phyloP scores from a whole-genome alignment of 495 filamentous ascomycete species.

The Podospora pseudoanserina region DNA sequence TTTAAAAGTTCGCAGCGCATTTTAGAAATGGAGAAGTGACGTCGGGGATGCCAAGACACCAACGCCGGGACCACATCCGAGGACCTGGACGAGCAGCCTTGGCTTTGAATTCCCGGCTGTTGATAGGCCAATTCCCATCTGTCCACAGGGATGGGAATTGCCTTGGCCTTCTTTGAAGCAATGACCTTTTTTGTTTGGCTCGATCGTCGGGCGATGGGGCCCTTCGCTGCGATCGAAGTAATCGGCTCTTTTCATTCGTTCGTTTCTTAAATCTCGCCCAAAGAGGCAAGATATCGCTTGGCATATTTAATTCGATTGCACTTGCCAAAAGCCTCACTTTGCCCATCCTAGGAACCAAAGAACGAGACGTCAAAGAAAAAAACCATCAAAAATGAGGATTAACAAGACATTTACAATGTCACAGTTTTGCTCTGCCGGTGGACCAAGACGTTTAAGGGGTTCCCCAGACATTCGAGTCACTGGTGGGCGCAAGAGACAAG shows the following conservation, averaged over 20 bases:
- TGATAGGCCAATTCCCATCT: neutral
- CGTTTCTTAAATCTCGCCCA: neutral
- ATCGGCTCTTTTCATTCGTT: neutral
- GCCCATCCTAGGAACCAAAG: neutral
- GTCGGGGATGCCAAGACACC: neutral
- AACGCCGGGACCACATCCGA: neutral
- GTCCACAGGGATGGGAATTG: neutral
- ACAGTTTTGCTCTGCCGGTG: no score
- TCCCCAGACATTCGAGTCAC: no score
- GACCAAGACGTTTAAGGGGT: no score
- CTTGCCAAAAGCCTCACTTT: neutral
- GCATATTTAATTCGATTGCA: neutral
- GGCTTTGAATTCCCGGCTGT: neutral
- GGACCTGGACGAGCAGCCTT: neutral
- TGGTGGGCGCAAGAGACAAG: neutral
- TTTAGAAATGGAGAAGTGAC: neutral
- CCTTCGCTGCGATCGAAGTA: neutral
- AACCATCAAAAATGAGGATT: no score
- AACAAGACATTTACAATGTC: no score
- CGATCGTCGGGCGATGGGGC: neutral
- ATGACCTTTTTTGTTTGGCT: neutral
- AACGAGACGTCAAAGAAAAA: neutral
- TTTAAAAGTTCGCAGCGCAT: neutral
- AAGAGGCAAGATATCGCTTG: neutral
- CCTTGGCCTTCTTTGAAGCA: neutral